Evolutionary conservation across 176 grass and related monocot species (phyloP), one percentile per base, ranked within the genome.

Genomic region (Zizania latifolia): DNA sequence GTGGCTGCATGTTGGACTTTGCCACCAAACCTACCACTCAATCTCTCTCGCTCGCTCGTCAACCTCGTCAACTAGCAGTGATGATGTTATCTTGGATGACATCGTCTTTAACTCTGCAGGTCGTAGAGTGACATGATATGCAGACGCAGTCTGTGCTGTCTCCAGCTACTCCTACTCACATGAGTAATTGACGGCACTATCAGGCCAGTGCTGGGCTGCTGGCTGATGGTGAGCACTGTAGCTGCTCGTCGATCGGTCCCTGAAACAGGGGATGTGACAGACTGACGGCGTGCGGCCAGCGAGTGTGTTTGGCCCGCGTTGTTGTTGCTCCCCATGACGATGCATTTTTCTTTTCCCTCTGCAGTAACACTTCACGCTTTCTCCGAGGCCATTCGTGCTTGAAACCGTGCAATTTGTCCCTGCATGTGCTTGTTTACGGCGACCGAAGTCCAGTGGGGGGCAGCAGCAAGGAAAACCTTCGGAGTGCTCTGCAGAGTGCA

Each of bases 371-470:
- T 10, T 37, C 14, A 64, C 41, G 72, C 11, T 40, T 24, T 40
- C 33, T 33, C 74, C 82, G 66, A 78, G 26, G 82, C 35, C 58
- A 10, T 17, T 72, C 67, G 82, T 78, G 75, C 82, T 78, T 65
- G 57, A 55, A 70, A 76, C 63, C 73, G 11, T 38, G 40, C 82
- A 19, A 22, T 17, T n/a, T 29, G 15, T 50, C 32, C 45, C 39
- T 31, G 50, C 2, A 22, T 17, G 34, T 54, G 32, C 14, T 71
- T 84, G 74, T 84, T 64, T 64, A 71, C 82, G 34, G 65, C 10
- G 19, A 40, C 60, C 74, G 11, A 62, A 32, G 57, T 29, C 57
- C 29, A 17, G 62, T 58, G 28, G 35, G 46, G 64, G 35, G n/a
- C n/a, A n/a, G n/a, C n/a, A 31, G n/a, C n/a, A n/a, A n/a, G 26